Evolutionary conservation across 1,139 yeast genomes (phyloP), one percentile per base, ranked within the genome.

Genomic region (Candida dubliniensis): DNA sequence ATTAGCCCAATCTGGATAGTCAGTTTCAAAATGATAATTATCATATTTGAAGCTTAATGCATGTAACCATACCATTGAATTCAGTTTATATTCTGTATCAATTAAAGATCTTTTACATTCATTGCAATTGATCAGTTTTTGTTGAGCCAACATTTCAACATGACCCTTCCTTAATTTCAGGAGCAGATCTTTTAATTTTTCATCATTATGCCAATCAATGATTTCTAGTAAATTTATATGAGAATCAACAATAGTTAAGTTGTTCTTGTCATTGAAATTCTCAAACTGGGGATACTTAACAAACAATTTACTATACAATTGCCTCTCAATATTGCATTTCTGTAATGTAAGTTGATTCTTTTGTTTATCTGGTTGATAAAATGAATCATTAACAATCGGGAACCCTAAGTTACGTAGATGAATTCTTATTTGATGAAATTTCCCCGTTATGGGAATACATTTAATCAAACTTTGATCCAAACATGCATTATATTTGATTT

Each of bases 351-450:
- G 23, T 18, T 18, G 23, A 18, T 18, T 34, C 7, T 38, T 36
- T 3, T 44, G 45, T 1, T 40, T n/a, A n/a, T n/a, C 45, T 8
- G 67, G 61, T 38, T 71, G 72, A 59, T 86, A 86, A 12, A 82
- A 60, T 8, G 75, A 76, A 58, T 87, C 96, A 52, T 87, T 85
- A 1, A 71, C 74, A 9, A 88, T 87, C 0, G 96, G 93, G 51
- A 60, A 69, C 0, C 89, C 88, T 42, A 84, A 43, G 44, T 81
- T 74, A 24, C 87, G 72, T 27, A 87, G 61, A 63, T 87, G 95
- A 7, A 86, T 83, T 43, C 95, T 68, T 18, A 87, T 84, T 58
- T 87, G 95, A 59, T 87, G 95, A 53, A 87, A 84, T 53, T 86
- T 73, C 0, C 95, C 96, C 0, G 93, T 82, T 8, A 77, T 50